Base-by-base conservation (phyloP, 345 rosid species). In the Abelmoschus esculentus region DNA sequence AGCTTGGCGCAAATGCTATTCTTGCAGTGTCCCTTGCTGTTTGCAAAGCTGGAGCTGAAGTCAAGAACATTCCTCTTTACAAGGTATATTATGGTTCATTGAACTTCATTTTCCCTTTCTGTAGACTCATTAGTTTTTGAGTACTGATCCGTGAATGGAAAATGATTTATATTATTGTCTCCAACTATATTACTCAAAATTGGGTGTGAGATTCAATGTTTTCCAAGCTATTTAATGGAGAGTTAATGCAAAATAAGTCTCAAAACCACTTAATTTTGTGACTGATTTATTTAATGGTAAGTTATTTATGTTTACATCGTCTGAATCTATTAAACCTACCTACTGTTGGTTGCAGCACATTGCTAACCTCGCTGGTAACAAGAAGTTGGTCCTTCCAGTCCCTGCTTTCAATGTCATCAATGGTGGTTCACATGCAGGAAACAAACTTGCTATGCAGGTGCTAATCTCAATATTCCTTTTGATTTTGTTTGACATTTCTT, bases 351-450 rank as follows among this genome's bases (percentile, higher is more conserved):
- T 74, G 80, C 87, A 87, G 92, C 92, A 74, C 79, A 95, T 91
- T 78, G 93, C 96, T 11, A 86, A 91, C 60, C 91, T 91, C 74
- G 90, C 96, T 50, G 96, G 99, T 7, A 95, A 95, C 90, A 77
- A 76, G 32, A 83, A 82, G 18, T 82, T 95, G 89, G 96, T 95
- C 29, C 71, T 95, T 6, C 97, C 96, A 5, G 96, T 91, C 28
- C 99, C 97, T 9, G 92, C 97, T 68, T 95, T 95, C 81, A 95
- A 95, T 75, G 99, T 95, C 79, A 95, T 95, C 80, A 95, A 95
- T 32, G 99, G 99, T 76, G 99, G 99, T 64, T 95, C 99, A 50
- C 99, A 95, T 76, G 96, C 96, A 6, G 99, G 99, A 72, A 91
- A 91, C 81, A 91, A 91, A 75, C 96, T 91, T 38, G 99, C 96